Evolutionary conservation across 495 filamentous ascomycete genomes (phyloP).

Genomic region (Chaetomidium leptoderma): DNA sequence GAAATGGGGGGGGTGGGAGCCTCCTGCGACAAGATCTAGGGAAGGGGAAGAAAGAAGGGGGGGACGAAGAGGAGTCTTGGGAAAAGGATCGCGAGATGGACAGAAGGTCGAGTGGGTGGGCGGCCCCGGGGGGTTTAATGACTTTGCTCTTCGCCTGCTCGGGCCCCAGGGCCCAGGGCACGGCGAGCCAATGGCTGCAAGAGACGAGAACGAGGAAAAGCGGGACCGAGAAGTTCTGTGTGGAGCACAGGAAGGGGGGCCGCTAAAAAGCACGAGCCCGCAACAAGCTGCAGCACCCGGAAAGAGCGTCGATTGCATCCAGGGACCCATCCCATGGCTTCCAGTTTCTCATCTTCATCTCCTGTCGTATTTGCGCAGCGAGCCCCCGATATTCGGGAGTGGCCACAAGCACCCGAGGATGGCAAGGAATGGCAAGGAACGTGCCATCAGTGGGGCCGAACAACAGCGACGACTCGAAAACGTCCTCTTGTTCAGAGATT

Average conservation of each 20-base stretch:
- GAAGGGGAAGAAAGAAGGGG: constrained; percentile 30
- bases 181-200: neutral
- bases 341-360: too few relatives aligned
- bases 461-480: neutral
- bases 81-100: constrained; percentile 31
- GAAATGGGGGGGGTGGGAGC: constrained; percentile 12
- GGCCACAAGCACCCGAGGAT: neutral
- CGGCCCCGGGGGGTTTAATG: constrained; percentile 39
- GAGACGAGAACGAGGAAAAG: neutral
- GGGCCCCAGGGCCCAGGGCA: constrained; percentile 2
- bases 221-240: neutral
- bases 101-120: constrained; percentile 29
- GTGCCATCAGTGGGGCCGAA: neutral
- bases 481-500: neutral
- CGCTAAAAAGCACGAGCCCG: neutral
- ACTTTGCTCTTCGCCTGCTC: constrained; percentile 15
- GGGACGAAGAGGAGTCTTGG: constrained; percentile 31
- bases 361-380: too few relatives aligned
- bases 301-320: neutral
- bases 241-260: neutral
- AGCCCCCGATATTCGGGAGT: neutral
- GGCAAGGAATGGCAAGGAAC: neutral
- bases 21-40: constrained; percentile 32
- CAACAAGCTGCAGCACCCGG: neutral
- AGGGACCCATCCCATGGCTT: too few relatives aligned